Evolutionary conservation across 768 basidiomycete species (phyloP).

Genomic region (Termitomyces sp.): DNA sequence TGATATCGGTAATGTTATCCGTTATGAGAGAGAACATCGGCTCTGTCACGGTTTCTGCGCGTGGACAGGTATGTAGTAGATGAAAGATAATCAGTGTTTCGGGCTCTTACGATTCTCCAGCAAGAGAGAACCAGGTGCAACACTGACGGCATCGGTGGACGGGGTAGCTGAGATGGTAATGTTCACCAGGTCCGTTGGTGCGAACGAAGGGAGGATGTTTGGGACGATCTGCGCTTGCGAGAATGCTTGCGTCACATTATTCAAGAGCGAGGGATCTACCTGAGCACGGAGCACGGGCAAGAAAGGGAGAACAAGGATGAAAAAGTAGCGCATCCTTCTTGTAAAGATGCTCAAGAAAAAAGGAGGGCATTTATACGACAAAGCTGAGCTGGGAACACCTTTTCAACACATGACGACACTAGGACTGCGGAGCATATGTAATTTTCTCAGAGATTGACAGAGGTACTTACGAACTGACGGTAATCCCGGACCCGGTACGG

Average conservation of each 20-base stretch:
- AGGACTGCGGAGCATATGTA: neutral
- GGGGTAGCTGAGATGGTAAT: conserved; percentile 33
- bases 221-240: conserved; percentile 36
- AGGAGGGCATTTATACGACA: neutral
- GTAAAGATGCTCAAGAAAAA: neutral
- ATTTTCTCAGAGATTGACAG: neutral
- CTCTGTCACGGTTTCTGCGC: conserved; percentile 28
- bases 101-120: conserved; percentile 30
- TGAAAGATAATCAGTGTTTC: neutral
- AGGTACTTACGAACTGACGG: neutral
- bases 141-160: conserved; percentile 23
- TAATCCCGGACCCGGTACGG: too few relatives aligned
- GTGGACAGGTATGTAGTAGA: neutral
- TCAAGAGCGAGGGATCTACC: conserved; percentile 9
- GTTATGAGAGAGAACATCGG: conserved; percentile 28
- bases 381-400: neutral
- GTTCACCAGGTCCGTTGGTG: conserved; percentile 30
- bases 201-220: conserved; percentile 34
- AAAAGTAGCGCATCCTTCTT: neutral
- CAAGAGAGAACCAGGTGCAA: conserved; percentile 32
- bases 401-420: neutral
- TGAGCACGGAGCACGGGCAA: conserved; percentile 14
- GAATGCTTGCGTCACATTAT: conserved; percentile 27
- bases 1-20: conserved; percentile 17
- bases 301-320: conserved; percentile 6